A percentile compares a stretch with the other conserved stretches of the same genome.
phyloP scores from a whole-genome alignment of 1,139 yeast species.

The Blastobotrys malaysiensis region DNA sequence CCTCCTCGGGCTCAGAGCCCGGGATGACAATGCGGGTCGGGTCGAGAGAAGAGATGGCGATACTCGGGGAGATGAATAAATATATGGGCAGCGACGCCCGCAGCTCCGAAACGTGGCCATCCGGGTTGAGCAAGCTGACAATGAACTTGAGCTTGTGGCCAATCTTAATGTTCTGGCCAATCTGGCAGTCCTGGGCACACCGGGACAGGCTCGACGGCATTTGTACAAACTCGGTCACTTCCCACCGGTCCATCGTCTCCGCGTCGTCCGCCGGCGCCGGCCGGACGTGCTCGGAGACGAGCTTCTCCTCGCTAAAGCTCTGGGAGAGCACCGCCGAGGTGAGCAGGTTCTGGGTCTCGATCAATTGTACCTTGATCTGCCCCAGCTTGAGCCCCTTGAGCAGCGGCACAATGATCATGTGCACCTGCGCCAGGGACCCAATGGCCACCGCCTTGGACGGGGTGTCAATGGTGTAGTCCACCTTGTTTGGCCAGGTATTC shows the following conservation, averaged over 20 bases:
- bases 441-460: slow-evolving; percentile 89
- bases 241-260: slow-evolving; percentile 70
- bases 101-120: slow-evolving; percentile 70
- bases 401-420: slow-evolving; percentile 70
- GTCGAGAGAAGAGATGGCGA: slow-evolving; percentile 43
- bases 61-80: slow-evolving; percentile 74
- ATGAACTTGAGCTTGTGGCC: slow-evolving; percentile 64
- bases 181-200: slow-evolving; percentile 80
- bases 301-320: slow-evolving; percentile 51
- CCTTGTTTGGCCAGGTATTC: slow-evolving; percentile 93
- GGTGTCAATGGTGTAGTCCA: slow-evolving; percentile 81
- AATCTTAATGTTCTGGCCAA: slow-evolving; percentile 52
- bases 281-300: slow-evolving; percentile 42
- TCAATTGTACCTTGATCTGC: slow-evolving; percentile 55
- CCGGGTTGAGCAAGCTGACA: slow-evolving; percentile 63
- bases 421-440: slow-evolving; percentile 71
- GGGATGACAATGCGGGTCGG: slow-evolving; percentile 37
- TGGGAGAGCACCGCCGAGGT: slow-evolving; percentile 29
- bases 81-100: slow-evolving; percentile 69
- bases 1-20: slow-evolving; percentile 19
- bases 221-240: slow-evolving; percentile 50
- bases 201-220: slow-evolving; percentile 69
- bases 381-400: slow-evolving; percentile 78
- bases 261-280: slow-evolving; percentile 39
- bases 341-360: slow-evolving; percentile 42